Evolutionary conservation across 306 rosid genomes (phyloP), one percentile per base, ranked within the genome.

Genomic region (Quercus robur): DNA sequence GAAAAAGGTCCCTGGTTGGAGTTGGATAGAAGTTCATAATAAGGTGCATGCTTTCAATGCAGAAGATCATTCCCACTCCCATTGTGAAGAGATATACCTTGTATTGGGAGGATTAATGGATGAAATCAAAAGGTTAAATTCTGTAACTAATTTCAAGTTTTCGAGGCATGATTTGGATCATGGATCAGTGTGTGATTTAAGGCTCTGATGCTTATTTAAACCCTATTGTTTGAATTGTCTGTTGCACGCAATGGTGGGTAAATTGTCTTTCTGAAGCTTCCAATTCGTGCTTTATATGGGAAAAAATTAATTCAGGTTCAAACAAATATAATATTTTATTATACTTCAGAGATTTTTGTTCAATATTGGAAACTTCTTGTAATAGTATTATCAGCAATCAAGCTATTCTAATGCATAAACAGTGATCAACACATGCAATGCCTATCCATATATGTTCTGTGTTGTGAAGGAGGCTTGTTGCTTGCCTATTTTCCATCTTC

Each of bases 1-100:
- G 77, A 92, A 86, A 71, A 92, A 92, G 84, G 88, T 90, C 77
- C 97, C 94, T 18, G 94, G 97, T 81, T 94, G 92, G 90, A 90
- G 97, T 86, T 94, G 98, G 98, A 88, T 90, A 62, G 97, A 92
- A 87, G 85, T 87, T 55, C 78, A 88, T 71, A 90, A 88, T 71
- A 75, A 90, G 74, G 93, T 89, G 56, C 90, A 89, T 77, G 90
- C 97, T 66, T 94, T 92, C 82, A 94, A 90, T 86, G 97, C 97
- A 20, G 92, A 91, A 71, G 97, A 92, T 78, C 88, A 79, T 76
- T 85, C 88, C 31, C 94, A 92, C 54, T 89, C 91, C 56, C 78
- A 79, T 1, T 76, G 80, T 55, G 74, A 76, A 51, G 85, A 86
- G 80, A 87, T 91, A 74, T 85, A 89, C 82, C 15, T 74, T 79